A percentile compares a stretch with the other conserved stretches of the same genome.
Conservation (phyloP, 192 early-diverging fungal genomes). For the Backusella morwellensis region DNA sequence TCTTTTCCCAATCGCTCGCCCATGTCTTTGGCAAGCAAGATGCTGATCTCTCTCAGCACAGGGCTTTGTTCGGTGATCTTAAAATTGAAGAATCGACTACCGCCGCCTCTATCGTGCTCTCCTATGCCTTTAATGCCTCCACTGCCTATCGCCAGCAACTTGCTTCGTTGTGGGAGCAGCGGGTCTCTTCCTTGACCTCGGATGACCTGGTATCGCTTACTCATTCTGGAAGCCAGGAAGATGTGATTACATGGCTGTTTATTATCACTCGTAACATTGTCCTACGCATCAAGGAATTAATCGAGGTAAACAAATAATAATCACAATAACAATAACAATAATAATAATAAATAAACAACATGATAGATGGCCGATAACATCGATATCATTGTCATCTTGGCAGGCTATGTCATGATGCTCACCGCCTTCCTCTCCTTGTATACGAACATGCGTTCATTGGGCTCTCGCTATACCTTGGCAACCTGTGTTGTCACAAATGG, state of each 20-base stretch:
- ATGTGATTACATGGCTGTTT: constrained; percentile 52
- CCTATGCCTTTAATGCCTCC: constrained; percentile 54
- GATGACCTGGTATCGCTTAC: constrained; percentile 40
- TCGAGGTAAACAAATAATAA: constrained; percentile 36
- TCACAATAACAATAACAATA: background rate
- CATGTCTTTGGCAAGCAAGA: background rate
- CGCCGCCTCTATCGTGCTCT: constrained; percentile 33
- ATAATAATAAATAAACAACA: background rate
- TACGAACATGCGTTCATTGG: constrained; percentile 80
- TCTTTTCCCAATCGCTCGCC: constrained; percentile 18
- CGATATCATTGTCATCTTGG: constrained; percentile 76
- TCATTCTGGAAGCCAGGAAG: constrained; percentile 40
- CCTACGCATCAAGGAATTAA: constrained; percentile 60
- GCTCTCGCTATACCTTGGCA: constrained; percentile 77
- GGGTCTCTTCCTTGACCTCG: constrained; percentile 43
- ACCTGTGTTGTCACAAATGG: constrained; percentile 69
- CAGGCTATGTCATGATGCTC: constrained; percentile 80
- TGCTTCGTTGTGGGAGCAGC: constrained; percentile 51
- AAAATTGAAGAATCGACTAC: background rate
- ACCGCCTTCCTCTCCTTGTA: constrained; percentile 79
- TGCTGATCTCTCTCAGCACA: background rate
- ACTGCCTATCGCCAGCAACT: constrained; percentile 38
- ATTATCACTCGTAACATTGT: constrained; percentile 53
- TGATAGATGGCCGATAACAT: constrained; percentile 58
- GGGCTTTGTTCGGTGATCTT: constrained; percentile 12